Percentiles rank a stretch among this genome's conserved stretches.
These are phyloP conservation scores for Mycena leptocephala DNA, from an alignment of 768 basidiomycete genomes.

Conservation along the genomic window DNA sequence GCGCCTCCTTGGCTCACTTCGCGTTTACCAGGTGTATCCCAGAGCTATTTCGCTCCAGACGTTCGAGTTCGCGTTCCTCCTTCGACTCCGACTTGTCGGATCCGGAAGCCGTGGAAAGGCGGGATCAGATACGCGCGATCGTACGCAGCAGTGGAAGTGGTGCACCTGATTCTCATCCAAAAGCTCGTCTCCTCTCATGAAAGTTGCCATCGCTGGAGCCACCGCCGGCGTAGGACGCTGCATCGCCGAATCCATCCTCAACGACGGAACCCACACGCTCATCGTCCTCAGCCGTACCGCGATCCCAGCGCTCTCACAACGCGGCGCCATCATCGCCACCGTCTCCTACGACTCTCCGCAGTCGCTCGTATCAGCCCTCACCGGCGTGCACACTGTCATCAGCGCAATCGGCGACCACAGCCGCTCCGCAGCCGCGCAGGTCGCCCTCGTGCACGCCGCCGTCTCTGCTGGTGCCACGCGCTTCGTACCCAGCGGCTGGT, in stretches of 20 bases:
- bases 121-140: no score
- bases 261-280: not conserved
- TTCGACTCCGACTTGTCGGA: no score
- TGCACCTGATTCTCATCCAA: no score
- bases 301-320: not conserved
- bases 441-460: slow-evolving; percentile 6
- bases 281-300: not conserved
- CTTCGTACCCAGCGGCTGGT: slow-evolving; percentile 15
- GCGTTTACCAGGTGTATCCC: no score
- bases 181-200: not conserved
- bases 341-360: not conserved
- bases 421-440: not conserved
- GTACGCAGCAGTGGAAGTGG: no score
- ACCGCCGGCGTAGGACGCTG: not conserved
- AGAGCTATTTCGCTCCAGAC: no score
- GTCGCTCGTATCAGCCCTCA: not conserved
- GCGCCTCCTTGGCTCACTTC: no score
- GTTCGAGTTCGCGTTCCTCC: no score
- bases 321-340: not conserved
- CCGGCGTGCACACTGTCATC: slow-evolving; percentile 13
- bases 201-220: slow-evolving; percentile 2
- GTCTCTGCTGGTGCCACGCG: not conserved
- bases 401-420: slow-evolving; percentile 13
- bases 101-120: no score
- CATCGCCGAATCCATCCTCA: slow-evolving; percentile 5